Percentiles rank a stretch among this genome's conserved stretches.
These are phyloP conservation scores for Pseudocercospora ulei DNA, from an alignment of 2,329 filamentous ascomycete species.

Conservation along the genomic window DNA sequence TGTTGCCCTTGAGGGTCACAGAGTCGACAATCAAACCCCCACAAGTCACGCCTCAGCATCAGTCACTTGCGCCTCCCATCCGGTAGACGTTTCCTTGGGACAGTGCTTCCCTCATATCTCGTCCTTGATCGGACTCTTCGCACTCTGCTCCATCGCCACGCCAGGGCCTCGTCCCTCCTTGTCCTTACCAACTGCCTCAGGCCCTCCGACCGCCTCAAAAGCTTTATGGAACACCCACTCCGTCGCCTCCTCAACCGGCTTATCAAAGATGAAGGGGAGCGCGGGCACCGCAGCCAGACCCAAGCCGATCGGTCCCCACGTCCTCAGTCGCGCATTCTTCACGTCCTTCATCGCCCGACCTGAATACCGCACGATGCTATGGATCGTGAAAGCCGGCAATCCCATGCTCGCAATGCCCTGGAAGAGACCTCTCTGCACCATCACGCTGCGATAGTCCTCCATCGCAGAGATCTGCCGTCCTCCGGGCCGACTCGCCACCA, in stretches of 20 bases:
- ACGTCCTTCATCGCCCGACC: constrained; percentile 72
- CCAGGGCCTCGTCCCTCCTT: constrained; percentile 31
- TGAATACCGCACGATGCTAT: constrained; percentile 83
- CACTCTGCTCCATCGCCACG: constrained; percentile 14
- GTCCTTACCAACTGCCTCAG: constrained; percentile 45
- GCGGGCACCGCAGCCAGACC: constrained; percentile 62
- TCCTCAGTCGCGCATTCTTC: constrained; percentile 66
- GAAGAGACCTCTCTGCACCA: constrained; percentile 83
- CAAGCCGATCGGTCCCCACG: constrained; percentile 80
- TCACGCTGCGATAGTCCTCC: constrained; percentile 83
- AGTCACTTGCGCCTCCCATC: neutral
- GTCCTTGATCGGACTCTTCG: constrained; percentile 18
- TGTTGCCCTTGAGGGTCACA: too few species aligned
- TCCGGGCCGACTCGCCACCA: constrained; percentile 16
- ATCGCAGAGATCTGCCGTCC: constrained; percentile 52
- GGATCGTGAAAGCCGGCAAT: constrained; percentile 84
- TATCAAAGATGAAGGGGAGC: constrained; percentile 74
- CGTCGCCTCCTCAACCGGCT: constrained; percentile 83
- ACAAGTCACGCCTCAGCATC: neutral
- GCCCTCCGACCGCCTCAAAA: constrained; percentile 63
- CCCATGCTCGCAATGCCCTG: constrained; percentile 90
- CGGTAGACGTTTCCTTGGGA: neutral
- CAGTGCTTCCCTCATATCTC: neutral
- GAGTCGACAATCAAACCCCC: too few species aligned
- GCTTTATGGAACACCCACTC: constrained; percentile 82